Percentiles rank a stretch among this genome's conserved stretches.
Evolutionary conservation across 139 green algal species (phyloP).

Genomic region (Zygnema cylindricum): DNA sequence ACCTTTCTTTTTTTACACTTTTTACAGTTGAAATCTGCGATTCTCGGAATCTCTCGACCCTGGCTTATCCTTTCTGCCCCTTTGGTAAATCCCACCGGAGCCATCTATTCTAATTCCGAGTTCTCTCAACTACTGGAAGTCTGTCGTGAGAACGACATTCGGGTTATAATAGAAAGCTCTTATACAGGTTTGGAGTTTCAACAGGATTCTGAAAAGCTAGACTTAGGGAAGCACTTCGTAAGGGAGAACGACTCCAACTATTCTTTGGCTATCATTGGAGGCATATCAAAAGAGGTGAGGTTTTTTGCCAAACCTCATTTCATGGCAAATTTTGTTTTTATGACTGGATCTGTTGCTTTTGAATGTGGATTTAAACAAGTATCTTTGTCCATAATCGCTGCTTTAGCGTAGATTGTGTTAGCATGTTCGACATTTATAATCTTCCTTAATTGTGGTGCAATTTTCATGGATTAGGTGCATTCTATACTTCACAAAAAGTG

Average conservation of each 20-base stretch:
- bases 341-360: neutral
- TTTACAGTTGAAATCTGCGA: slow-evolving; percentile 22
- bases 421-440: neutral
- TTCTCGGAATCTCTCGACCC: neutral
- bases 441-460: neutral
- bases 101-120: slow-evolving; percentile 30
- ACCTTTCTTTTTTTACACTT: too few relatives aligned
- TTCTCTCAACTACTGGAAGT: slow-evolving; percentile 12
- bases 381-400: neutral
- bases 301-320: neutral
- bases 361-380: neutral
- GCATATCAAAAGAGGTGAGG: slow-evolving; percentile 28
- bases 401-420: neutral
- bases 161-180: slow-evolving; percentile 37
- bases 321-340: neutral
- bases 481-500: too few relatives aligned
- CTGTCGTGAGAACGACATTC: neutral
- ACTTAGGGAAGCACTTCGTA: neutral
- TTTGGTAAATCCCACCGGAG: slow-evolving; percentile 34
- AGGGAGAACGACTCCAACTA: neutral
- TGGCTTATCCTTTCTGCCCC: slow-evolving; percentile 52
- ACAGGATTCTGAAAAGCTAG: neutral
- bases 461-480: neutral
- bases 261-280: slow-evolving; percentile 38
- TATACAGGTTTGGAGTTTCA: slow-evolving; percentile 30